Base-by-base conservation (phyloP, 495 filamentous ascomycete species). In the Penicillium chermesinum region DNA sequence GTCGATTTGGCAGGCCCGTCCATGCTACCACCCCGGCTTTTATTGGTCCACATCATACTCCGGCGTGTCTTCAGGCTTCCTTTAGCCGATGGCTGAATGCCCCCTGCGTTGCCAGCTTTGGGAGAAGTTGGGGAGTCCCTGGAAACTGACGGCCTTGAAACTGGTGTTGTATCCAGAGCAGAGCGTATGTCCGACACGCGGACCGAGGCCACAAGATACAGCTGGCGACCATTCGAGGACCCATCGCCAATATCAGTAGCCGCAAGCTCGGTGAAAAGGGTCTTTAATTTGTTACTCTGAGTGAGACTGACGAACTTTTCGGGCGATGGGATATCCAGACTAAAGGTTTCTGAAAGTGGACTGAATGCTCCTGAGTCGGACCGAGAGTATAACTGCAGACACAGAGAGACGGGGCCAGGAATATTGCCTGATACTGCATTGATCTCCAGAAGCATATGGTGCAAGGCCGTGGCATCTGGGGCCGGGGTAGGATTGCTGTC, bases 121-220 rank as follows among this genome's bases (percentile, higher is more conserved):
- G 59, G 50, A 9, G 68, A 58, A 0, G 59, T 36, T 3, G 66
- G 59, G 17, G 64, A 66, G 38, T 75, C 75, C 12, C 64, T 58
- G n/a, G 68, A 69, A 27, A 55, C 44, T 4, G 67, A 63, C 13
- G 64, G 43, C 37, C 59, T 58, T 21, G 69, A 48, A n/a, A 51
- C 55, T 34, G 59, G 51, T 4, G 50, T 52, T 9, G 45, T 55
- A 12, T 51, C 50, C n/a, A 58, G 40, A 62, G 70, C 56, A 40
- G 57, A 76, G 16, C 81, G 64, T 34, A 77, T 71, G 49, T 86
- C 78, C 10, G 78, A 69, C 6, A 82, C 79, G 21, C 88, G 80
- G 20, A 96, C 79, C 50, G 86, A 86, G 42, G 90, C 85, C n/a
- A 96, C 81, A 1, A 97, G 73, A 59, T 85, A 97, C 20, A 96